phyloP scores from a whole-genome alignment of 805 yeast species.

The Candida ficus region DNA sequence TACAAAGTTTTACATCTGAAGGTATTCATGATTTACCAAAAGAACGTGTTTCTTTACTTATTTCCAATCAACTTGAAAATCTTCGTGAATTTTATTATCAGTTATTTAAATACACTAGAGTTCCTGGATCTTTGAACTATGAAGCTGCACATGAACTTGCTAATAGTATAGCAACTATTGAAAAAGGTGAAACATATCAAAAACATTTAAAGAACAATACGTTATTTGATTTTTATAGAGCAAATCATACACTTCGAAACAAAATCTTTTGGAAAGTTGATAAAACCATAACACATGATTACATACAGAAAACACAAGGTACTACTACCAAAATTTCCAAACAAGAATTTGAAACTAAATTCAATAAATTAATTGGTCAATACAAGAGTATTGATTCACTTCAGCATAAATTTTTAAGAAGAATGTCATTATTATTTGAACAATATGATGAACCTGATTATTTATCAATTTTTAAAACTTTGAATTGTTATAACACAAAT shows the following conservation, averaged over 20 bases:
- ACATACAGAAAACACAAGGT: too few species aligned
- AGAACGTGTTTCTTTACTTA: conserved; percentile 6
- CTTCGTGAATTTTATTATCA: not conserved
- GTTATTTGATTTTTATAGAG: conserved; percentile 5
- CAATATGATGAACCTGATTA: not conserved
- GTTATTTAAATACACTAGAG: not conserved
- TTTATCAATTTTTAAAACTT: not conserved
- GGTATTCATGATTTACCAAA: not conserved
- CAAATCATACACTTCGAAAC: conserved; percentile 1
- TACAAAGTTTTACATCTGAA: conserved; percentile 3
- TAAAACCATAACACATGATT: not conserved
- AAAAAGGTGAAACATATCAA: not conserved
- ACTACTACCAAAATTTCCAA: too few species aligned
- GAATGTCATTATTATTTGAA: conserved; percentile 3
- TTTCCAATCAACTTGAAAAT: conserved; percentile 2
- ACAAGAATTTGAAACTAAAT: conserved; percentile 1
- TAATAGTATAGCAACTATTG: not conserved
- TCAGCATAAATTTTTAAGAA: conserved; percentile 5
- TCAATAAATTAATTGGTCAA: not conserved
- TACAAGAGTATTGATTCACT: not conserved
- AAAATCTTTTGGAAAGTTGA: conserved; percentile 1
- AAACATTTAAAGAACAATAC: conserved; percentile 1
- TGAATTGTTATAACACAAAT: conserved; percentile 3
- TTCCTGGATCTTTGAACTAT: too few species aligned
- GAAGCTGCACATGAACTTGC: not conserved